Evolutionary conservation across 257 asterid genomes (phyloP).

Genomic region (Ocimum tenuiflorum): DNA sequence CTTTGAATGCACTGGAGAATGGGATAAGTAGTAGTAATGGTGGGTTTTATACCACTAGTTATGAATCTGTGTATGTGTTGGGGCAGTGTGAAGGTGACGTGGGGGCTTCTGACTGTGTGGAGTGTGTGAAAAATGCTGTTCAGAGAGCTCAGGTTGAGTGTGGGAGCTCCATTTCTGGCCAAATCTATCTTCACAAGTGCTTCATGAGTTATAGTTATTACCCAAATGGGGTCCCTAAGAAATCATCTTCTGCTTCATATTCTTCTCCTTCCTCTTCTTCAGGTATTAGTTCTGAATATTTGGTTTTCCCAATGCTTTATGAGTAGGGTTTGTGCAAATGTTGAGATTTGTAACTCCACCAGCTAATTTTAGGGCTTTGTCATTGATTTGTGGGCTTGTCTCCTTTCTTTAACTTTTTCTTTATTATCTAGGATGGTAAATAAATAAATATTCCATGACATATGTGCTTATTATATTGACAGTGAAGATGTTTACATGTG

Average conservation of each 20-base stretch:
- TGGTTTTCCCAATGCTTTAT: neutral
- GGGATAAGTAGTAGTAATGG: slow-evolving; percentile 45
- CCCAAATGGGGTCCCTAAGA: slow-evolving; percentile 61
- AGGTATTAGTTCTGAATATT: slow-evolving; percentile 35
- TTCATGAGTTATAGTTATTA: slow-evolving; percentile 60
- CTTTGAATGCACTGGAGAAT: slow-evolving; percentile 52
- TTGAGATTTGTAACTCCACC: slow-evolving; percentile 15
- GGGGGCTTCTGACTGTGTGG: slow-evolving; percentile 71
- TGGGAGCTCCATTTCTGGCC: slow-evolving; percentile 85
- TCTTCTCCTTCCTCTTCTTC: slow-evolving; percentile 57
- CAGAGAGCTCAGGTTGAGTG: slow-evolving; percentile 96
- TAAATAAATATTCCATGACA: slow-evolving; percentile 1
- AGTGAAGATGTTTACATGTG: slow-evolving; percentile 22
- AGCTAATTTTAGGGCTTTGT: slow-evolving; percentile 16
- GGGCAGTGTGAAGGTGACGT: slow-evolving; percentile 98
- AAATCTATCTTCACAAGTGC: slow-evolving; percentile 77
- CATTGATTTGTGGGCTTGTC: slow-evolving; percentile 35
- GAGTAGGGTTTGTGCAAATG: slow-evolving; percentile 6
- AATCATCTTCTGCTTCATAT: slow-evolving; percentile 55
- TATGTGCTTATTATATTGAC: neutral
- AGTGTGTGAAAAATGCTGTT: slow-evolving; percentile 79
- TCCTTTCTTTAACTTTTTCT: slow-evolving; percentile 12
- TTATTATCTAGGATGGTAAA: neutral
- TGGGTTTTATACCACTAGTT: slow-evolving; percentile 66
- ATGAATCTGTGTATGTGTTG: slow-evolving; percentile 56